phyloP scores from a whole-genome alignment of 345 rosid genomes.

The Eucalyptus leucophloia region DNA sequence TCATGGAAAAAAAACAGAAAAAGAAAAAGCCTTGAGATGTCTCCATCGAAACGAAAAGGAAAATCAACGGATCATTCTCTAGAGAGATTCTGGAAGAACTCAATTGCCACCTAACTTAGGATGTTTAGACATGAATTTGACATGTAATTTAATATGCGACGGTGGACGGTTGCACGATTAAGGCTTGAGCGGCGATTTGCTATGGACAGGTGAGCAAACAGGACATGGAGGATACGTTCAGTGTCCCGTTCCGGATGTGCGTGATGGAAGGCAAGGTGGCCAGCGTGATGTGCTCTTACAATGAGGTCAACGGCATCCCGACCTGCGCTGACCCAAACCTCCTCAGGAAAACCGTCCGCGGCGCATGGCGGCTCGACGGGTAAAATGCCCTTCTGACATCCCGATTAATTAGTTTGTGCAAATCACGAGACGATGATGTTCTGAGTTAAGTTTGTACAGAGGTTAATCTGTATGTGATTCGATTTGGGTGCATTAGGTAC shows the following conservation, averaged over 20 bases:
- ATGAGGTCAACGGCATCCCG: slow-evolving; percentile 78
- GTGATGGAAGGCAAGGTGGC: slow-evolving; percentile 75
- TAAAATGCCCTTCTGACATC: neutral
- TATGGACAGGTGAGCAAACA: slow-evolving; percentile 58
- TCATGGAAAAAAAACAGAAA: neutral
- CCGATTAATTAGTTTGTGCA: neutral
- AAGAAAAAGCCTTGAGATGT: neutral
- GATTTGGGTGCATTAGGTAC: slow-evolving; percentile 25
- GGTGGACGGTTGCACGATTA: too few relatives aligned
- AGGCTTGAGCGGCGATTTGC: neutral
- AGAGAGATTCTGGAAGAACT: neutral
- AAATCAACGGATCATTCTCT: neutral
- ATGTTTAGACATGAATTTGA: neutral
- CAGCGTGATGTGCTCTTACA: slow-evolving; percentile 91
- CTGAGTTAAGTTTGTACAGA: neutral
- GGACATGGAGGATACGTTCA: slow-evolving; percentile 69
- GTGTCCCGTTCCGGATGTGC: slow-evolving; percentile 72
- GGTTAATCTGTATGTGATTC: neutral
- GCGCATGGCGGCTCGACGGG: slow-evolving; percentile 78
- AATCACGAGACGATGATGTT: neutral
- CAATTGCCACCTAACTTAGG: neutral
- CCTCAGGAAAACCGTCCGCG: slow-evolving; percentile 41
- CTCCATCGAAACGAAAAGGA: neutral
- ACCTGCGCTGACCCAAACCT: slow-evolving; percentile 77
- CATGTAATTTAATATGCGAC: neutral